These are phyloP conservation scores for Salix dunnii DNA, from an alignment of 345 rosid species.

Conservation along the genomic window DNA sequence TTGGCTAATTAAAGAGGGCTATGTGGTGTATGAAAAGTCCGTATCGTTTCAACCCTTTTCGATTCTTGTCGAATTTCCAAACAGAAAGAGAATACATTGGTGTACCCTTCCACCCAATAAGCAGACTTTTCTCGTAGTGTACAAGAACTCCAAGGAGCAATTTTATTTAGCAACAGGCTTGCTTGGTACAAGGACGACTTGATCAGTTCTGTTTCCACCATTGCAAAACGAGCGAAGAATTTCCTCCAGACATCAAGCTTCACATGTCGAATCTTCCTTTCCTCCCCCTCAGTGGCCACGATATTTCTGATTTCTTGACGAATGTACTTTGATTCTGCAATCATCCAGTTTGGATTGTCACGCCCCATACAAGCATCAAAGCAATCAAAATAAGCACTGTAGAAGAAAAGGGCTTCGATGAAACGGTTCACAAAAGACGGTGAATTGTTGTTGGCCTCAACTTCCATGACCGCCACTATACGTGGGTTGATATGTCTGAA, in stretches of 20 bases:
- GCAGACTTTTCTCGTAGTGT: slow-evolving; percentile 27
- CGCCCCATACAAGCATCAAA: slow-evolving; percentile 23
- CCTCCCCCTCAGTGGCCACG: slow-evolving; percentile 31
- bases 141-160: slow-evolving; percentile 26
- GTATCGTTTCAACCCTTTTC: neutral
- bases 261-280: slow-evolving; percentile 21
- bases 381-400: slow-evolving; percentile 32
- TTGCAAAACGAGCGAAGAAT: slow-evolving; percentile 26
- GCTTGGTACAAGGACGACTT: slow-evolving; percentile 26
- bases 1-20: neutral
- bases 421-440: slow-evolving; percentile 46
- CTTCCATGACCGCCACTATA: slow-evolving; percentile 48
- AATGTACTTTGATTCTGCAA: slow-evolving; percentile 1
- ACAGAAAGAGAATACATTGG: slow-evolving; percentile 32
- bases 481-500: slow-evolving; percentile 32
- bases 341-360: slow-evolving; percentile 16
- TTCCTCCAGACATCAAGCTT: slow-evolving; percentile 32
- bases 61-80: slow-evolving; percentile 21
- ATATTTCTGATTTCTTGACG: slow-evolving; percentile 21
- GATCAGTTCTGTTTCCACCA: slow-evolving; percentile 31
- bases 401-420: slow-evolving; percentile 44
- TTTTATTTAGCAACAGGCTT: slow-evolving; percentile 16
- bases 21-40: neutral
- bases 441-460: slow-evolving; percentile 47
- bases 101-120: slow-evolving; percentile 34